Base-by-base conservation (phyloP, 371 early-diverging fungal genomes). In the Mortierella sp. region DNA sequence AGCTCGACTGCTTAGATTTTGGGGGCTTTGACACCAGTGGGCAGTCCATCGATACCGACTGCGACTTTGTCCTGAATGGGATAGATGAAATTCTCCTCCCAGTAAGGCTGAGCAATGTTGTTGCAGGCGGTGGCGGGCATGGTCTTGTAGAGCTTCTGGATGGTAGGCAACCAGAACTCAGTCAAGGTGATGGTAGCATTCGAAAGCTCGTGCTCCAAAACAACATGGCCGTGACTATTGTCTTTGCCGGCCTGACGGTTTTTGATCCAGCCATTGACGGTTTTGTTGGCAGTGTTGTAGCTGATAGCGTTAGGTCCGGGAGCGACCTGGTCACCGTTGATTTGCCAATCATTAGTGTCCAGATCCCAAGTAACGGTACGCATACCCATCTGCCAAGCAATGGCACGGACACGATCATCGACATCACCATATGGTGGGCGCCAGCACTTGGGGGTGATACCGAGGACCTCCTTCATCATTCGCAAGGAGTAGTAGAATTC, bases 151-250 rank as follows among this genome's bases (percentile, higher is more conserved):
- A 86, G 85, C 47, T 83, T 78, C 72, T 87, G 84, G 83, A 89
- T 87, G 0, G 71, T 84, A 57, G 88, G 86, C 60, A 85, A 85
- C 64, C 87, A 83, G 30, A 86, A 62, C 2, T 84, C 35, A 20
- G 86, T 84, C 75, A 87, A 85, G 32, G 75, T 79, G 86, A 89
- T 88, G 32, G 88, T 88, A 83, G 85, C 84, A 47, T 88, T 87
- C 71, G 87, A 87, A 66, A 89, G 85, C 79, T 89, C 88, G 70
- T 89, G 89, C 43, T 84, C 69, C 61, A 88, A 74, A 14, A 87
- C 88, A 26, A 63, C 22, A 49, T 63, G 64, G 22, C 64, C 64
- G 3, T 63, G 18, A 11, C 5, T 28, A 24, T 37, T 49, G 26
- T 63, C 64, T 12, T 85, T 85, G 51, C 87, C 89, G 60, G 86